Evolutionary conservation across 495 filamentous ascomycete species (phyloP).

Genomic region (Hypoxylon lenormandii): DNA sequence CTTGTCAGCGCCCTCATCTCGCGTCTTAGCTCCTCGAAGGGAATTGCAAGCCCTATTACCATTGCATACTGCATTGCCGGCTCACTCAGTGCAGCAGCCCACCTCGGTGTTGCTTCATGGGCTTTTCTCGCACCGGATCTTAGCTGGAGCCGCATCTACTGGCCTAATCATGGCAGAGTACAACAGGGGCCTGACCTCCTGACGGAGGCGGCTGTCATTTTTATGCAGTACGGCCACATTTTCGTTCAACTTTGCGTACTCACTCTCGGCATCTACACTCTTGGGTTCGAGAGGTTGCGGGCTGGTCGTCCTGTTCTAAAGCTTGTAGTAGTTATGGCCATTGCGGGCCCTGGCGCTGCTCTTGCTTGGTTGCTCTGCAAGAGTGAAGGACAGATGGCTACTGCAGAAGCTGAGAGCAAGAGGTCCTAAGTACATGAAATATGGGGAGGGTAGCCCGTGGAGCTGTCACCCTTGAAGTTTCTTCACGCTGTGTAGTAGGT

Average conservation of each 20-base stretch:
- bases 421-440: not conserved
- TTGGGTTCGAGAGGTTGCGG: not conserved
- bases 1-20: conserved; percentile 9
- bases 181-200: conserved; percentile 21
- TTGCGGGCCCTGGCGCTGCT: conserved; percentile 28
- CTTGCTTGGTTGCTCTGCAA: conserved; percentile 35
- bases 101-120: conserved; percentile 5
- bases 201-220: conserved; percentile 17
- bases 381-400: conserved; percentile 10
- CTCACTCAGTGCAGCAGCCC: not conserved
- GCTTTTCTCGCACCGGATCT: conserved; percentile 15
- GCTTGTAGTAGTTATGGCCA: conserved; percentile 1
- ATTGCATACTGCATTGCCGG: conserved; percentile 23
- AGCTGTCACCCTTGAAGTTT: conserved; percentile 9
- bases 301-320: not conserved
- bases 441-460: not conserved
- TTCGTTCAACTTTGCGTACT: conserved; percentile 8
- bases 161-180: conserved; percentile 14
- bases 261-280: conserved; percentile 23
- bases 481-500: not conserved
- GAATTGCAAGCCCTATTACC: conserved; percentile 1
- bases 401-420: conserved; percentile 5
- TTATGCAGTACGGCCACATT: conserved; percentile 34
- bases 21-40: not conserved
- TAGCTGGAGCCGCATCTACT: conserved; percentile 24